Evolutionary conservation across 1,139 yeast genomes (phyloP).

Genomic region (Hemisphaericaspora xylofermentans): DNA sequence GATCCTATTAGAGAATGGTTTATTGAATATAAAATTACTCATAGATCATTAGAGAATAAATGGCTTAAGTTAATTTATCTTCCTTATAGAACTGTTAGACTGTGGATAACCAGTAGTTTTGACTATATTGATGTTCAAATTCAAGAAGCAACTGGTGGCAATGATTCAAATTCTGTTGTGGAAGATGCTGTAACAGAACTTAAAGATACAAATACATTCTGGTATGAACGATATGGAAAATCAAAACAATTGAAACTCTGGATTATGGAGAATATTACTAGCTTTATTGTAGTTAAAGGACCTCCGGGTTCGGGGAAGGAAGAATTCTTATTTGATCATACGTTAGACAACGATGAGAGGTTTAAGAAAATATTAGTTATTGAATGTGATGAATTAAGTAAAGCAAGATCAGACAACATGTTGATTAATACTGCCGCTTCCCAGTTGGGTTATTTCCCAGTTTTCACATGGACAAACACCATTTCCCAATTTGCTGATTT

Average conservation of each 20-base stretch:
- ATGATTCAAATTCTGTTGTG: constrained; percentile 8
- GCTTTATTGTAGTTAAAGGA: constrained; percentile 86
- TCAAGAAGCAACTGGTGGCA: constrained; percentile 17
- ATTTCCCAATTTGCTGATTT: constrained; percentile 79
- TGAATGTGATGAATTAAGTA: constrained; percentile 76
- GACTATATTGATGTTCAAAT: constrained; percentile 27
- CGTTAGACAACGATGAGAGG: constrained; percentile 46
- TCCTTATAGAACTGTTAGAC: constrained; percentile 25
- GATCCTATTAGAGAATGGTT: constrained; percentile 90
- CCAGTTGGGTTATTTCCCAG: constrained; percentile 88
- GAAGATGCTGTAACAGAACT: constrained; percentile 10
- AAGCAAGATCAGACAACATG: constrained; percentile 70
- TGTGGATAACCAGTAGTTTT: constrained; percentile 30
- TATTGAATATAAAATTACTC: constrained; percentile 70
- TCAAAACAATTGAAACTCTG: constrained; percentile 71
- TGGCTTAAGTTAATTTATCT: constrained; percentile 26
- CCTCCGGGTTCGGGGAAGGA: constrained; percentile 94
- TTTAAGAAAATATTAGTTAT: constrained; percentile 58
- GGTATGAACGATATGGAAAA: constrained; percentile 71
- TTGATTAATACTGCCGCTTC: constrained; percentile 67
- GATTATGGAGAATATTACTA: constrained; percentile 77
- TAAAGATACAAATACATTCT: constrained; percentile 35
- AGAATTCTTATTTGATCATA: constrained; percentile 72
- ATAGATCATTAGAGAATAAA: constrained; percentile 37
- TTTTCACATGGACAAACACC: constrained; percentile 88